Base-by-base conservation (phyloP, 345 rosid species). In the Moricandia arvensis region DNA sequence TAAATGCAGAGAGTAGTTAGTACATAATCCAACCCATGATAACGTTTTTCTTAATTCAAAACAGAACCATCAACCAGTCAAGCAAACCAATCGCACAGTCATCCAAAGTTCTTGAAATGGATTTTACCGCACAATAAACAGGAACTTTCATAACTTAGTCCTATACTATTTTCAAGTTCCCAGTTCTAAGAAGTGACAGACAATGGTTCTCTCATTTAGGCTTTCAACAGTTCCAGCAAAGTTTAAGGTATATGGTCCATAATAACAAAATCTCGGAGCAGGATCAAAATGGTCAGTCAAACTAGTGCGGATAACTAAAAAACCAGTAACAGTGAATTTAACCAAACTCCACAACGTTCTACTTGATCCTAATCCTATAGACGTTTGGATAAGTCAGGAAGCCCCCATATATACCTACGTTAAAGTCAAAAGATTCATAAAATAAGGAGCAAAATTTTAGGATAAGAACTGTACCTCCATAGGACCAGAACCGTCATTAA, bases 401-500 rank as follows among this genome's bases (percentile, higher is more conserved):
- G 1, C 15, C 49, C 49, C 15, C 49, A 41, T 41, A 12, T 41
- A 9, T 12, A 41, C 15, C 3, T n/a, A n/a, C 53, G 16, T 45
- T n/a, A 45, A 45, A 45, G 1, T 1, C 3, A 45, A 45, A 45
- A 13, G 17, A 45, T 1, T 45, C 53, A 45, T 5, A 13, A 5
- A 45, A 45, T 11, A 41, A 35, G 11, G 53, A 66, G 59, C 13
- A 29, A 72, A 13, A 17, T 11, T 15, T 43, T 54, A 11, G 26
- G 66, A 64, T 21, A 54, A 63, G 58, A 60, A 4, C 6, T n/a
- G 8, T 53, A 79, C 82, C 73, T 89, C 93, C 98, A 93, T 93
- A 7, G 90, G 85, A 51, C 80, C 83, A 78, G 89, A 57, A 72
- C 85, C 96, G 47, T 78, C 77, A 75, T 81, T 86, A 17, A 68